These are phyloP conservation scores for Aspergillus aculeatinus DNA, from an alignment of 2,329 filamentous ascomycete genomes.

Conservation along the genomic window DNA sequence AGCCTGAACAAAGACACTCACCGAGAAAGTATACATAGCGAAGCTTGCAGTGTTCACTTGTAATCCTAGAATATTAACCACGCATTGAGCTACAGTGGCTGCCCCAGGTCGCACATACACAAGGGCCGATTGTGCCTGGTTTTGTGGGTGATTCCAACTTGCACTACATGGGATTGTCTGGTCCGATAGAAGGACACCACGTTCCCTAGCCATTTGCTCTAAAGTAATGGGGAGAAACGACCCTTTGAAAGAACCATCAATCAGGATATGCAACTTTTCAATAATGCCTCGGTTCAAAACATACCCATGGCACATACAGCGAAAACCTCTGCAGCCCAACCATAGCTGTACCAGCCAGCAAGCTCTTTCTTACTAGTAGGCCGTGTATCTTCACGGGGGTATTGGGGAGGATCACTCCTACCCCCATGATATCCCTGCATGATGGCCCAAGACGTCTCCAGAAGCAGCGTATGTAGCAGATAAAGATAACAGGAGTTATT, in stretches of 20 bases:
- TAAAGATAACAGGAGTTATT: neutral
- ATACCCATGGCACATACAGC: conserved; percentile 80
- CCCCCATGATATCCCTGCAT: conserved; percentile 31
- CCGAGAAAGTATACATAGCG: conserved; percentile 96
- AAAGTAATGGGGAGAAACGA: conserved; percentile 95
- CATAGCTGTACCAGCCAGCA: conserved; percentile 92
- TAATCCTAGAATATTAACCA: conserved; percentile 76
- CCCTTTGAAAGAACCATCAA: conserved; percentile 49
- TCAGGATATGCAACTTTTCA: conserved; percentile 15
- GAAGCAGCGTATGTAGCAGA: conserved; percentile 11
- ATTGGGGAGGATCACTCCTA: conserved; percentile 50
- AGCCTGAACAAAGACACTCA: conserved; percentile 86
- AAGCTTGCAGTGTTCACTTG: conserved; percentile 96
- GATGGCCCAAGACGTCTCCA: conserved; percentile 38
- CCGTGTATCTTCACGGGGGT: conserved; percentile 82
- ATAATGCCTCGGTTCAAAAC: conserved; percentile 3
- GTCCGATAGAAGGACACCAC: conserved; percentile 81
- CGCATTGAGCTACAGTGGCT: conserved; percentile 63
- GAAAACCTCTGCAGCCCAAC: conserved; percentile 94
- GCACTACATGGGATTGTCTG: conserved; percentile 71
- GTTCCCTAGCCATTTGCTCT: conserved; percentile 88
- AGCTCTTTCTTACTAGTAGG: conserved; percentile 85
- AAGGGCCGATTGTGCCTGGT: conserved; percentile 23
- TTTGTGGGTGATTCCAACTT: conserved; percentile 52
- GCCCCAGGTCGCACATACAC: conserved; percentile 21